phyloP scores from a whole-genome alignment of 441 rosid species.

The Caryocar brasiliense region DNA sequence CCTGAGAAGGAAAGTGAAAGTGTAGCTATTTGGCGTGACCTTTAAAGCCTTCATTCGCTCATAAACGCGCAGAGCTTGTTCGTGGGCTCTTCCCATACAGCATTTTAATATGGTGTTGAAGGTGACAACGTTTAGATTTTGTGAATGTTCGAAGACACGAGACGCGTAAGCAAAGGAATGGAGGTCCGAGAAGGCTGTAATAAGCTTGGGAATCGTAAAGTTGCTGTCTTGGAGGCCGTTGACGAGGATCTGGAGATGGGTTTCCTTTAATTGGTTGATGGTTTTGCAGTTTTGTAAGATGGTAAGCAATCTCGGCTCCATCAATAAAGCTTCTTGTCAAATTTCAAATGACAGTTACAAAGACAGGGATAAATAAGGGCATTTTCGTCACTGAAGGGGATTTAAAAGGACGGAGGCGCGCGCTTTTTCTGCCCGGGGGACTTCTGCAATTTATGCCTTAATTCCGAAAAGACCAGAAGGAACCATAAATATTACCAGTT shows the following conservation, averaged over 20 bases:
- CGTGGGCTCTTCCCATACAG: constrained; percentile 11
- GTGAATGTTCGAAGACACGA: constrained; percentile 8
- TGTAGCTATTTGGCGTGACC: constrained; percentile 18
- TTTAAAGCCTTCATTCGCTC: constrained; percentile 20
- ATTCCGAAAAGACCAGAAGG: too few relatives aligned
- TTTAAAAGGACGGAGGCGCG: too few relatives aligned
- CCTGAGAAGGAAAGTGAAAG: constrained; percentile 19
- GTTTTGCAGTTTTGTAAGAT: constrained; percentile 14
- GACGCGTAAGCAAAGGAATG: constrained; percentile 2
- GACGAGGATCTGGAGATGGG: constrained; percentile 20
- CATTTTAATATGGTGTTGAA: constrained; percentile 24
- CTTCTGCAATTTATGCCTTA: too few relatives aligned
- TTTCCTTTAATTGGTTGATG: constrained; percentile 10
- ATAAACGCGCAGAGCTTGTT: constrained; percentile 10
- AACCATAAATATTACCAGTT: too few relatives aligned
- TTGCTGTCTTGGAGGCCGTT: constrained; percentile 11
- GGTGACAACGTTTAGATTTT: constrained; percentile 10
- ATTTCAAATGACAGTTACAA: too few relatives aligned
- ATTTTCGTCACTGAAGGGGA: too few relatives aligned
- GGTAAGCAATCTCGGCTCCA: constrained; percentile 13
- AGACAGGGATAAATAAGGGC: too few relatives aligned
- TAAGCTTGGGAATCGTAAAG: constrained; percentile 21
- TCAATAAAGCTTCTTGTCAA: too few relatives aligned
- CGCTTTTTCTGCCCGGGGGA: too few relatives aligned
- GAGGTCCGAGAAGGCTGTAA: constrained; percentile 16